Evolutionary conservation across 1,284 basidiomycete genomes (phyloP).

Genomic region (Hortiboletus rubellus): DNA sequence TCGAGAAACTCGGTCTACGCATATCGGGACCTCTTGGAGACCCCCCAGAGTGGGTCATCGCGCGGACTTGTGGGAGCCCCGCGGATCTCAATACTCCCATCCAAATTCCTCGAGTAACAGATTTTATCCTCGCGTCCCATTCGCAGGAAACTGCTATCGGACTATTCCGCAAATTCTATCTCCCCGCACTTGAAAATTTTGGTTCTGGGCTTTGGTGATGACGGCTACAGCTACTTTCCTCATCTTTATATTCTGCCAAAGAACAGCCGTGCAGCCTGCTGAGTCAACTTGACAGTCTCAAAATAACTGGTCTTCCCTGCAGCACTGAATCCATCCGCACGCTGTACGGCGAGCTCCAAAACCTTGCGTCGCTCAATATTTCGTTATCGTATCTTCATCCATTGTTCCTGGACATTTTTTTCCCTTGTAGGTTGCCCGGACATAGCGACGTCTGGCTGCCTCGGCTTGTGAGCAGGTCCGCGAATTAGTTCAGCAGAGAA

Average conservation of each 20-base stretch:
- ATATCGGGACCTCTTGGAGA: slow-evolving; percentile 52
- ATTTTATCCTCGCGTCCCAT: slow-evolving; percentile 51
- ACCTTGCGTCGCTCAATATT: slow-evolving; percentile 45
- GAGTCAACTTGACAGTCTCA: slow-evolving; percentile 45
- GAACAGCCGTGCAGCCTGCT: slow-evolving; percentile 42
- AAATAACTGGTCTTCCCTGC: slow-evolving; percentile 49
- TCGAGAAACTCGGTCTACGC: slow-evolving; percentile 49
- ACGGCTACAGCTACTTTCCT: slow-evolving; percentile 40
- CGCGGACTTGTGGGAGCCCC: slow-evolving; percentile 14
- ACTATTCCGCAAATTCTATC: slow-evolving; percentile 47
- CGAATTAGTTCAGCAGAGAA: slow-evolving; percentile 46
- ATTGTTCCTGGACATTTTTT: slow-evolving; percentile 44
- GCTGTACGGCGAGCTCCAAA: slow-evolving; percentile 47
- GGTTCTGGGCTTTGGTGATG: slow-evolving; percentile 52
- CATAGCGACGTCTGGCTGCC: slow-evolving; percentile 13
- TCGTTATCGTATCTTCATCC: slow-evolving; percentile 32
- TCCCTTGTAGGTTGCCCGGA: slow-evolving; percentile 15
- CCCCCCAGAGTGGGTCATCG: slow-evolving; percentile 38
- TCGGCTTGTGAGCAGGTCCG: slow-evolving; percentile 44
- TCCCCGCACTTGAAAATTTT: slow-evolving; percentile 51
- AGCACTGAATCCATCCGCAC: slow-evolving; percentile 29
- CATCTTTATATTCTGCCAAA: slow-evolving; percentile 34
- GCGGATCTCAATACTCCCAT: slow-evolving; percentile 39
- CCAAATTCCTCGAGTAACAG: slow-evolving; percentile 46
- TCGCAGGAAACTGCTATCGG: slow-evolving; percentile 43